Evolutionary conservation across 352 stramenopile species (phyloP).

Genomic region (Peronospora destructor): DNA sequence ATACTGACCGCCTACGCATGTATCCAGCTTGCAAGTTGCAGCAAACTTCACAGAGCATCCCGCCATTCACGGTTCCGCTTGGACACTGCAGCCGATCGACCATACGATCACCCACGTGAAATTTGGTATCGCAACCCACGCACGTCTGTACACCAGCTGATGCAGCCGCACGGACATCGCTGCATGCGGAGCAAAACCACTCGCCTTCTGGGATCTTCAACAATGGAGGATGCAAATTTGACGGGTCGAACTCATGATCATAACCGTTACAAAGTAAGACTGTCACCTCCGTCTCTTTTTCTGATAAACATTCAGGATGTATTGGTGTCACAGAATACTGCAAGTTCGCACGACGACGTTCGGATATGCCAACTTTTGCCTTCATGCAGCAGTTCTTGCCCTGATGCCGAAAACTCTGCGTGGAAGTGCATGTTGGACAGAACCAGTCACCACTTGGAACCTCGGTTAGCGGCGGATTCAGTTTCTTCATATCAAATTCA

Average conservation of each 20-base stretch:
- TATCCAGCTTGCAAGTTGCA: conserved; percentile 29
- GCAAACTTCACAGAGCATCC: conserved; percentile 32
- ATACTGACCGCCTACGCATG: conserved; percentile 13
- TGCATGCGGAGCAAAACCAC: conserved; percentile 42
- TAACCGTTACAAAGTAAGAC: conserved; percentile 68
- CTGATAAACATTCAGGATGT: not conserved
- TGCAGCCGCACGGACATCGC: conserved; percentile 5
- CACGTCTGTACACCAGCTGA: conserved; percentile 16
- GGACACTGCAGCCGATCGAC: conserved; percentile 12
- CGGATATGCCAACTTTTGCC: conserved; percentile 5
- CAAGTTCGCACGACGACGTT: conserved; percentile 5
- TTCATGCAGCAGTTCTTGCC: conserved; percentile 1
- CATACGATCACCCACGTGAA: conserved; percentile 12
- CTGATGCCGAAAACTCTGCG: not conserved
- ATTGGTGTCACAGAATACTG: not conserved
- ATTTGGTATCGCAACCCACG: conserved; percentile 31
- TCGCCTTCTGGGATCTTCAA: conserved; percentile 40
- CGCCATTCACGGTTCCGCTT: conserved; percentile 22
- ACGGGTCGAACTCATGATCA: conserved; percentile 55
- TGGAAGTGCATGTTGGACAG: conserved; percentile 22
- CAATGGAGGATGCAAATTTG: conserved; percentile 39
- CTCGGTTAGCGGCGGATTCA: conserved; percentile 43
- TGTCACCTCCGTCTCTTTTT: conserved; percentile 25
- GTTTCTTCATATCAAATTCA: conserved; percentile 49
- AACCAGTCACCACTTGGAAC: conserved; percentile 48